Conservation (phyloP, 1,284 basidiomycete species). For the Leucocoprinus gongylophorus region DNA sequence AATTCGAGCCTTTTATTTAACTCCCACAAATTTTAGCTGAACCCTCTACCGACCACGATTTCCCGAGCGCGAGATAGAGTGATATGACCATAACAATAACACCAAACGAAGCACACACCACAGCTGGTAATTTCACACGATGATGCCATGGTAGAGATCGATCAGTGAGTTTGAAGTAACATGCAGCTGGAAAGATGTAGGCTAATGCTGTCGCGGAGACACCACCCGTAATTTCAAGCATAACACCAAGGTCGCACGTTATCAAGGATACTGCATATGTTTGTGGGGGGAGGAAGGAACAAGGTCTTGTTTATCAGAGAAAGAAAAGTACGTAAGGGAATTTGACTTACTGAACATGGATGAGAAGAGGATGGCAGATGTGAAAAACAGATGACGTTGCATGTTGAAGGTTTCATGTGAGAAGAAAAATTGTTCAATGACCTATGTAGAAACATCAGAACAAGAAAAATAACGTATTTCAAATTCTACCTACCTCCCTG, state of each 20-base stretch:
- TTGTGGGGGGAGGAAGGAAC: constrained; percentile 11
- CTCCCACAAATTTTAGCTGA: constrained; percentile 52
- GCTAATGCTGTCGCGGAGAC: constrained; percentile 91
- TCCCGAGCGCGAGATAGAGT: constrained; percentile 65
- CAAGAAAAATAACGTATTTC: neutral
- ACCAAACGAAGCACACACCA: constrained; percentile 71
- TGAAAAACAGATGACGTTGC: constrained; percentile 88
- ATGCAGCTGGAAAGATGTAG: constrained; percentile 89
- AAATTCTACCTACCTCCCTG: constrained; percentile 61
- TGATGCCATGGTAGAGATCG: constrained; percentile 56
- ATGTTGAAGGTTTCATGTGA: constrained; percentile 73
- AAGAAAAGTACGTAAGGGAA: neutral
- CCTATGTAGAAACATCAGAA: constrained; percentile 36
- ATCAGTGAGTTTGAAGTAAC: constrained; percentile 73
- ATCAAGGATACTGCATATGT: constrained; percentile 90
- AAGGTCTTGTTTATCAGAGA: constrained; percentile 8
- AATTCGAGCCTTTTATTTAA: no score
- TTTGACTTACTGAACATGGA: constrained; percentile 71
- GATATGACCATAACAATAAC: constrained; percentile 73
- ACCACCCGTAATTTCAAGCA: constrained; percentile 96
- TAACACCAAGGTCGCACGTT: constrained; percentile 95
- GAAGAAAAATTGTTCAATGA: constrained; percentile 92
- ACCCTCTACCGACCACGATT: constrained; percentile 69
- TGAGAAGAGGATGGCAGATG: constrained; percentile 74
- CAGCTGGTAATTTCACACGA: constrained; percentile 67